Evolutionary conservation across 208 protist genomes (phyloP).

Genomic region (Strigomonas culicis): DNA sequence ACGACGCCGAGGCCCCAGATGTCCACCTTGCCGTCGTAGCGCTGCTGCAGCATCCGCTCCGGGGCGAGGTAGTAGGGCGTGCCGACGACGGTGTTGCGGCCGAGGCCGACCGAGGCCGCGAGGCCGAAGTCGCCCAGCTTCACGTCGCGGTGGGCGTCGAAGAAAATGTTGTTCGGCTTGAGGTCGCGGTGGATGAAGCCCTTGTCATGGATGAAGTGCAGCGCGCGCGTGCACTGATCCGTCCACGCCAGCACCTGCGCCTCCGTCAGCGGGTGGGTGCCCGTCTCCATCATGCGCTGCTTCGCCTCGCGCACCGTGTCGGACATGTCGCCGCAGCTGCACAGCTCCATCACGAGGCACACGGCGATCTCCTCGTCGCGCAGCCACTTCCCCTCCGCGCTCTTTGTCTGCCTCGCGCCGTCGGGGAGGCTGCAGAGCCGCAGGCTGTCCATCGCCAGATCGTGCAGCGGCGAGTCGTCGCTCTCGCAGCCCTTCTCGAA

Average conservation of each 20-base stretch:
- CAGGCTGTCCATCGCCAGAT: constrained; percentile 19
- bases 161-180: constrained; percentile 92
- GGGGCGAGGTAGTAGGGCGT: constrained; percentile 91
- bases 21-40: constrained; percentile 83
- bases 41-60: constrained; percentile 83
- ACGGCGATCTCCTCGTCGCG: constrained; percentile 51
- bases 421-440: constrained; percentile 3
- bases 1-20: constrained; percentile 85
- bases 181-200: constrained; percentile 87
- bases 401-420: neutral
- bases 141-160: constrained; percentile 61
- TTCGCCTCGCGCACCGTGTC: constrained; percentile 49
- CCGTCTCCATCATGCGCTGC: constrained; percentile 64
- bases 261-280: constrained; percentile 58
- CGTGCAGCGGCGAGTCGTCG: constrained; percentile 9
- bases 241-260: constrained; percentile 71
- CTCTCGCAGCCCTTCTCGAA: constrained; percentile 27
- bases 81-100: constrained; percentile 67
- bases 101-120: constrained; percentile 56
- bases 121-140: constrained; percentile 91
- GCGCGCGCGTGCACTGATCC: constrained; percentile 62
- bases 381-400: constrained; percentile 16
- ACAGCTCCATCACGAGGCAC: constrained; percentile 89
- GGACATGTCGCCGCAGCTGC: constrained; percentile 70
- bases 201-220: constrained; percentile 80